A percentile compares a stretch with the other conserved stretches of the same genome.
Conservation (phyloP, 1,284 basidiomycete species). For the Megacollybia platyphylla region DNA sequence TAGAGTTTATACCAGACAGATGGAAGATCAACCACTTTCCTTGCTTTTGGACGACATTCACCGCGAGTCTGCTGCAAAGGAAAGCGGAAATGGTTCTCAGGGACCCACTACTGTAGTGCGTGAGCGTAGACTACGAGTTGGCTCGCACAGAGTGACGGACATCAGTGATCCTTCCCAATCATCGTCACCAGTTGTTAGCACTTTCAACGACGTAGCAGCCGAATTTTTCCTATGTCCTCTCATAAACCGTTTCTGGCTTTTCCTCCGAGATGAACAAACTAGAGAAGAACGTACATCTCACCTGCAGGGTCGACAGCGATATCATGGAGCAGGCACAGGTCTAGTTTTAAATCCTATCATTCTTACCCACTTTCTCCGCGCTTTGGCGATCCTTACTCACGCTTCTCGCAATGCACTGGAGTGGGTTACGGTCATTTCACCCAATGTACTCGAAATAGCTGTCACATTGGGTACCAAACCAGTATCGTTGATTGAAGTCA, state of each 20-base stretch:
- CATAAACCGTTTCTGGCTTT: conserved; percentile 85
- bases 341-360: conserved; percentile 69
- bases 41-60: conserved; percentile 49
- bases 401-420: conserved; percentile 67
- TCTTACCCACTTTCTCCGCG: conserved; percentile 63
- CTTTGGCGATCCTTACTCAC: conserved; percentile 73
- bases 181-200: conserved; percentile 13
- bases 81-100: conserved; percentile 34
- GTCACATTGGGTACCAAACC: conserved; percentile 64
- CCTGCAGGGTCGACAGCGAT: conserved; percentile 32
- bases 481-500: conserved; percentile 28
- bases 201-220: conserved; percentile 70
- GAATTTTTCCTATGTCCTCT: conserved; percentile 83
- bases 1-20: conserved; percentile 37
- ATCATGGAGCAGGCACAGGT: conserved; percentile 65
- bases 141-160: conserved; percentile 34
- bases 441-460: conserved; percentile 73
- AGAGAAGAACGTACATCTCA: conserved; percentile 57
- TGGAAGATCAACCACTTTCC: conserved; percentile 25
- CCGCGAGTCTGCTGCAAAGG: conserved; percentile 41
- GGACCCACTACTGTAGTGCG: conserved; percentile 45
- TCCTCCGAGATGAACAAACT: conserved; percentile 70
- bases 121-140: conserved; percentile 66
- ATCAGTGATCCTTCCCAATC: conserved; percentile 12
- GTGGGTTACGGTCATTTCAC: conserved; percentile 72